Evolutionary conservation across 73 alveolate genomes (phyloP).

Genomic region (Strombidium stylifer): DNA sequence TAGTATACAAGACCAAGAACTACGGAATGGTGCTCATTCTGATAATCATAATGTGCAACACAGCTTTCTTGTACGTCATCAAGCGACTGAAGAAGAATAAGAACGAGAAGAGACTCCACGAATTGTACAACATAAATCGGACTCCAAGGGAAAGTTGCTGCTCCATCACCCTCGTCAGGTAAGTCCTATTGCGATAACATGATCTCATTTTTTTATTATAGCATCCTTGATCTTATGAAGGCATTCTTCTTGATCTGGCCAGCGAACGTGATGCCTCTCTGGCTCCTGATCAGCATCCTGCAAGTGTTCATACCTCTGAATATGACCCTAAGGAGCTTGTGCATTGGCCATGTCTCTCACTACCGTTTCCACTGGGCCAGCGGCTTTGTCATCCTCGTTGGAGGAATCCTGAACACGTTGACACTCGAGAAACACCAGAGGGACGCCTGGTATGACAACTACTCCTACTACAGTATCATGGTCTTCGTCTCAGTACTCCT

Average conservation of each 20-base stretch:
- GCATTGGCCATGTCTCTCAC: background rate
- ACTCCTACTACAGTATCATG: background rate
- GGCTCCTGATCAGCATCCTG: constrained; percentile 21
- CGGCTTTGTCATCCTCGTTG: constrained; percentile 21
- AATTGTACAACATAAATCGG: constrained; percentile 33
- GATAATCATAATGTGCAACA: constrained; percentile 20
- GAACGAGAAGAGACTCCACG: constrained; percentile 46
- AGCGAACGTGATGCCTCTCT: constrained; percentile 57
- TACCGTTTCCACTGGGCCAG: constrained; percentile 23
- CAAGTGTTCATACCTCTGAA: constrained; percentile 50
- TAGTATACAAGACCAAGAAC: constrained; percentile 56
- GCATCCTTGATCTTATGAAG: constrained; percentile 47
- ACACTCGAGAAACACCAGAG: background rate
- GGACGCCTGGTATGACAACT: background rate
- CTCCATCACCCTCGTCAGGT: constrained; percentile 27
- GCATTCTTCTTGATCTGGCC: constrained; percentile 62
- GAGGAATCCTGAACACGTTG: constrained; percentile 7
- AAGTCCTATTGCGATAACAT: background rate
- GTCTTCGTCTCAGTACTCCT: constrained; percentile 19
- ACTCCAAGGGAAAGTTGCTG: constrained; percentile 56
- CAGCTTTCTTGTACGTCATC: constrained; percentile 23
- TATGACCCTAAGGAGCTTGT: constrained; percentile 20
- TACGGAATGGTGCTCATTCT: constrained; percentile 51
- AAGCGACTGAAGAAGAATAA: constrained; percentile 9
- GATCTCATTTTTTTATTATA: too few species aligned